Base-by-base conservation (phyloP, 179 eudicot genomes). In the Patellifolia procumbens region DNA sequence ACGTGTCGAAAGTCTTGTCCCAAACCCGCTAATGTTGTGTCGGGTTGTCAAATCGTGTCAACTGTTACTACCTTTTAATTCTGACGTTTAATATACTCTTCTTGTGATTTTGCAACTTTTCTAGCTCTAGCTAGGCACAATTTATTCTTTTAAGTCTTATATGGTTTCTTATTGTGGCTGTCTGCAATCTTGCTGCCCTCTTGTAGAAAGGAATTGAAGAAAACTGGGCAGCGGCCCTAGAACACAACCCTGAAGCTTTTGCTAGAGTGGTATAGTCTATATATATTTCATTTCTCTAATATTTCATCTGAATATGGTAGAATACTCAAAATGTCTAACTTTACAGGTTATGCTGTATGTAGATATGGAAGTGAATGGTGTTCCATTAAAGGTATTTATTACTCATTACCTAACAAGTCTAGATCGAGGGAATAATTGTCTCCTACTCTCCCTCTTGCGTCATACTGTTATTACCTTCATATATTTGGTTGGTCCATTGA, bases 321-420 rank as follows among this genome's bases (percentile, higher is more conserved):
- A 2, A 46, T 67, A 58, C 70, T 56, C 66, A 34, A 32, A 26
- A 28, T 69, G 13, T 78, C 28, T 26, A 16, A 77, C 15, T 73
- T 79, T 82, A 65, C 91, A 95, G 99, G 98, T 95, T 79, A 95
- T 93, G 99, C 53, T 95, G 85, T 95, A 95, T 76, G 99, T 93
- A 70, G 99, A 95, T 85, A 95, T 93, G 98, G 99, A 95, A 88
- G 99, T 95, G 58, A 93, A 95, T 84, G 96, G 98, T 70, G 93
- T 91, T 76, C 99, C 99, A n/a, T 68, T 95, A 81, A 95, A 95
- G 99, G 99, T 95, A 89, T 37, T 78, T 61, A 65, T 24, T 34
- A 62, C 51, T 29, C 56, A 46, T 3, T 59, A 26, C 31, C 29
- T 16, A 35, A 42, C 34, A n/a, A 55, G 66, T 31, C 3, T 13